Conservation (phyloP, 495 filamentous ascomycete species). For the Lichina pygmaea region DNA sequence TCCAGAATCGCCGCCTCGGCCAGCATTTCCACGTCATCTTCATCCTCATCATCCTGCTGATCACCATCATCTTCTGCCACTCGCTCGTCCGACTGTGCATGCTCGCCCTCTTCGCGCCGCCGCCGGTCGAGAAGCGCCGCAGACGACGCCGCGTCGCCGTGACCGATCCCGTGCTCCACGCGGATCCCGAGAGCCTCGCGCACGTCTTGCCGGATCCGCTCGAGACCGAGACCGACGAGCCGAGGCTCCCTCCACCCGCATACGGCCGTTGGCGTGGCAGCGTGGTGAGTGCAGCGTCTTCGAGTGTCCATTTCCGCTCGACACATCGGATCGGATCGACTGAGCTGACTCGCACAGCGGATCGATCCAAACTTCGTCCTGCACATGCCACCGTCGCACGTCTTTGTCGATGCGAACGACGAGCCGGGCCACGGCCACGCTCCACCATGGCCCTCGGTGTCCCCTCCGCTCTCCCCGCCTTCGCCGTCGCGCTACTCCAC, state of each 20-base stretch:
- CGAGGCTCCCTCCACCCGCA: constrained; percentile 42
- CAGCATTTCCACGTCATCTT: constrained; percentile 48
- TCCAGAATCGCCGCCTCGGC: constrained; percentile 23
- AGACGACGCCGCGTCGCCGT: constrained; percentile 24
- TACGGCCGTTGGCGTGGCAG: constrained; percentile 67
- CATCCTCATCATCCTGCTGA: constrained; percentile 43
- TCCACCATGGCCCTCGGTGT: no score
- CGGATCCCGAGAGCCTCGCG: constrained; percentile 22
- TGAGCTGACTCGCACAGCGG: no score
- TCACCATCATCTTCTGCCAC: constrained; percentile 58
- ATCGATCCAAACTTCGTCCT: no score
- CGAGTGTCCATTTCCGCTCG: no score
- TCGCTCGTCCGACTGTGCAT: constrained; percentile 38
- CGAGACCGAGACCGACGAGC: not conserved
- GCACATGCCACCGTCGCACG: no score
- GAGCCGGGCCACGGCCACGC: no score
- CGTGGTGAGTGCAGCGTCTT: constrained; percentile 30
- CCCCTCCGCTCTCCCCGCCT: no score
- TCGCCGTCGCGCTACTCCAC: no score
- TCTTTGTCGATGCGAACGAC: no score
- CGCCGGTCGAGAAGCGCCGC: constrained; percentile 12
- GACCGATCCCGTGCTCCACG: constrained; percentile 35
- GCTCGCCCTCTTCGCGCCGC: constrained; percentile 19
- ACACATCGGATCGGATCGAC: no score
- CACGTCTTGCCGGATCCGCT: constrained; percentile 30